Conservation (phyloP, 1,139 yeast genomes). For the Suhomyces taliae region DNA sequence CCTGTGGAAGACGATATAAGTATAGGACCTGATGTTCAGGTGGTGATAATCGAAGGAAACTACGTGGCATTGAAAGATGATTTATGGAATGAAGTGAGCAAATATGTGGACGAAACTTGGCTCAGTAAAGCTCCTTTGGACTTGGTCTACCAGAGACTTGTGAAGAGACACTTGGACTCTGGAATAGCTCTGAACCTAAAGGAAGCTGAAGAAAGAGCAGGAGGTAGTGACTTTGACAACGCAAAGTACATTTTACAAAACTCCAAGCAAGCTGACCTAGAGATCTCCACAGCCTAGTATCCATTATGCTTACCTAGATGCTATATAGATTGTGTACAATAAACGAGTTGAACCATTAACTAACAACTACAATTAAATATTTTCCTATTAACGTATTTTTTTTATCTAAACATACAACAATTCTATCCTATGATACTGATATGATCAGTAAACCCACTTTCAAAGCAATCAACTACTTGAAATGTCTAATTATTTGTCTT, state of each 20-base stretch:
- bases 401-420: no score
- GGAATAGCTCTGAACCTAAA: constrained; percentile 61
- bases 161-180: constrained; percentile 65
- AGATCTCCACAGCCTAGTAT: background rate
- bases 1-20: constrained; percentile 55
- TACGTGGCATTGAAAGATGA: constrained; percentile 53
- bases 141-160: constrained; percentile 33
- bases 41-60: constrained; percentile 66
- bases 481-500: no score
- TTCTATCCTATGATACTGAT: no score
- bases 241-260: constrained; percentile 54
- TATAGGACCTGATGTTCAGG: constrained; percentile 42
- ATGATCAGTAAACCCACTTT: no score
- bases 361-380: no score
- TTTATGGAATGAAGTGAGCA: constrained; percentile 49
- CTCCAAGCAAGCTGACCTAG: constrained; percentile 22
- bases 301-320: no score
- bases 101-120: constrained; percentile 45
- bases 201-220: constrained; percentile 64
- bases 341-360: no score
- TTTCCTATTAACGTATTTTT: no score
- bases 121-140: constrained; percentile 44
- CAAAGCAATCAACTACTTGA: no score
- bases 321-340: no score
- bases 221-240: constrained; percentile 67